Conservation (phyloP, 495 filamentous ascomycete species). For the Stereocaulon alpinum region DNA sequence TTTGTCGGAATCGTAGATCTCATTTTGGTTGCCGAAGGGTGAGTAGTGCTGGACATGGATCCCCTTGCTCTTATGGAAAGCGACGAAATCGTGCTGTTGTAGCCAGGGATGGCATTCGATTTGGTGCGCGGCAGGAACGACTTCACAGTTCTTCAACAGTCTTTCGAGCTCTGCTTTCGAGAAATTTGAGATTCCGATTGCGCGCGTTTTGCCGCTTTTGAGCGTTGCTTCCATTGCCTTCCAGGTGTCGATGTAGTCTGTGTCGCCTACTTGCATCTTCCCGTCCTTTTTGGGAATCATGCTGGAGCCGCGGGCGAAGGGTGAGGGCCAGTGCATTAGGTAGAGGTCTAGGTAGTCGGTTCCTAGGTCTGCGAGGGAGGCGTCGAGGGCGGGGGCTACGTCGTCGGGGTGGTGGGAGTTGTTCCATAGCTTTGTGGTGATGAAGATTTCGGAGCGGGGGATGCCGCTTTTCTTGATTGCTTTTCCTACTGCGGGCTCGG, state of each 20-base stretch:
- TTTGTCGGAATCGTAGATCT: conserved; percentile 42
- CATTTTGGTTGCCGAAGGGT: conserved; percentile 63
- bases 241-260: conserved; percentile 47
- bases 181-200: conserved; percentile 74
- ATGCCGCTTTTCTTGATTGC: conserved; percentile 47
- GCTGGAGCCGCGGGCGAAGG: conserved; percentile 31
- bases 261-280: conserved; percentile 33
- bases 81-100: conserved; percentile 45
- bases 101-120: conserved; percentile 51
- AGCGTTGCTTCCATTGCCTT: conserved; percentile 54
- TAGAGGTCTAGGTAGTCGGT: conserved; percentile 61
- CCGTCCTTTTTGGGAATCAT: conserved; percentile 36
- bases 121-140: conserved; percentile 58
- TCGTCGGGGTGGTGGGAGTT: conserved; percentile 54
- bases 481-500: conserved; percentile 42
- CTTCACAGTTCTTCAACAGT: conserved; percentile 46
- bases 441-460: conserved; percentile 51
- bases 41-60: conserved; percentile 57
- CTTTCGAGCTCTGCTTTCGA: conserved; percentile 56
- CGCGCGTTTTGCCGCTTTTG: conserved; percentile 44
- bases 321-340: conserved; percentile 59
- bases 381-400: conserved; percentile 46
- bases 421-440: conserved; percentile 66
- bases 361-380: conserved; percentile 49
- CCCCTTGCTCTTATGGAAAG: conserved; percentile 39